Base-by-base conservation (phyloP, 148 eudicot species). In the Camellia sinensis region DNA sequence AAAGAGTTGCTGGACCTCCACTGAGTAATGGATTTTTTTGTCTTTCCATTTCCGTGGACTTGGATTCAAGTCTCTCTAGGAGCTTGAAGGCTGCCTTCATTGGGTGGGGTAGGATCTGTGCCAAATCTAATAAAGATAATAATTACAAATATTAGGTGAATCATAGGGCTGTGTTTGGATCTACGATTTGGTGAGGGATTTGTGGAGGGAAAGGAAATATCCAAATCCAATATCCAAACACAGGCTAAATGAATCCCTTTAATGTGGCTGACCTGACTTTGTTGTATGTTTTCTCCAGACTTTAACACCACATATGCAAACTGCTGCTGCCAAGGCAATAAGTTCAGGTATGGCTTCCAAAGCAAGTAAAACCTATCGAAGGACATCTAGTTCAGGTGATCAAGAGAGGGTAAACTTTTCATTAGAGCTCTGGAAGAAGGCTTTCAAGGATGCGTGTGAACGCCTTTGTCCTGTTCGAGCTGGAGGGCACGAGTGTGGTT, bases 341-440 rank as follows among this genome's bases (percentile, higher is more conserved):
- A 88, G 82, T 80, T 82, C 76, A 70, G 75, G 79, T 44, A 76
- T 87, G 80, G 85, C 82, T 87, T 79, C 86, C 56, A 83, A 76
- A 13, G 57, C 83, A 4, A 85, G 76, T 74, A 89, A 85, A 79
- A 78, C 40, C 61, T 81, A 78, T 82, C 80, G 82, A 75, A 89
- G 95, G 85, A 75, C 87, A 71, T 87, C 89, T 54, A 87, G 88
- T 80, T 90, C 90, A 65, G 75, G 44, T 70, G 85, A 87, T 80
- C 87, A 91, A 80, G 92, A 88, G 70, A 97, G 86, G 79, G 88
- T 84, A 69, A 90, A 89, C 59, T 71, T 87, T 45, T 93, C 97
- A 2, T 63, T 93, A 82, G 94, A 95, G 79, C 93, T 93, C 22
- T 95, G 98, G 98, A 93, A 95, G 85, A 90, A 86, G 80, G 98